These are phyloP conservation scores for Cyclotella sp. DNA, from an alignment of 108 stramenopile species.

Conservation along the genomic window DNA sequence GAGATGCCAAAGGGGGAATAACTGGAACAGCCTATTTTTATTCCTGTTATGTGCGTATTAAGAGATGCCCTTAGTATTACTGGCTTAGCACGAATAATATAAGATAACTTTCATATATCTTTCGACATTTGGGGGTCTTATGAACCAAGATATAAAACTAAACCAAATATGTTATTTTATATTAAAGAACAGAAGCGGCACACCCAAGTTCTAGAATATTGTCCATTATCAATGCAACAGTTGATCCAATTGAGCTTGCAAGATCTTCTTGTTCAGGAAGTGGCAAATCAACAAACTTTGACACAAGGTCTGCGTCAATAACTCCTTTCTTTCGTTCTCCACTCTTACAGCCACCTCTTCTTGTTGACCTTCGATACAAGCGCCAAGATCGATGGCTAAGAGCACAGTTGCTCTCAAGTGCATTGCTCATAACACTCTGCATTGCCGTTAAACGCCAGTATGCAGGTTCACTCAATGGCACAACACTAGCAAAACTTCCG, in stretches of 20 bases:
- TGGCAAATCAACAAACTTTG: constrained; percentile 79
- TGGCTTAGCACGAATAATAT: too few species aligned
- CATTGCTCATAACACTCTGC: constrained; percentile 92
- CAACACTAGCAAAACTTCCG: constrained; percentile 77
- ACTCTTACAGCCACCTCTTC: constrained; percentile 80
- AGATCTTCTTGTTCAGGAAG: constrained; percentile 91
- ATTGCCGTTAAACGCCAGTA: constrained; percentile 91
- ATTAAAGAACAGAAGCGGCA: constrained; percentile 37
- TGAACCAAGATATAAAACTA: not conserved
- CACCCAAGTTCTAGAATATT: constrained; percentile 87
- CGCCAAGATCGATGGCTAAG: constrained; percentile 79
- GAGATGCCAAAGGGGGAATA: too few species aligned
- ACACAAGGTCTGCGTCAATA: constrained; percentile 91
- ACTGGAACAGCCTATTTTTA: too few species aligned
- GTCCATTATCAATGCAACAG: constrained; percentile 90
- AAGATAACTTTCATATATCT: too few species aligned
- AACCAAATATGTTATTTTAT: constrained; percentile 1
- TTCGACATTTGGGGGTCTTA: too few species aligned
- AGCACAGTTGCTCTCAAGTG: constrained; percentile 89
- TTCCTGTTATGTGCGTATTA: too few species aligned
- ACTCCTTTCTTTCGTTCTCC: constrained; percentile 91
- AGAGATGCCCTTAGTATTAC: too few species aligned
- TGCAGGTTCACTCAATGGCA: constrained; percentile 87
- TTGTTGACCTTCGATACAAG: constrained; percentile 74
- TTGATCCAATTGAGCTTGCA: constrained; percentile 94